Conservation (phyloP, 2,329 filamentous ascomycete genomes). For the Arthroderma uncinatum region DNA sequence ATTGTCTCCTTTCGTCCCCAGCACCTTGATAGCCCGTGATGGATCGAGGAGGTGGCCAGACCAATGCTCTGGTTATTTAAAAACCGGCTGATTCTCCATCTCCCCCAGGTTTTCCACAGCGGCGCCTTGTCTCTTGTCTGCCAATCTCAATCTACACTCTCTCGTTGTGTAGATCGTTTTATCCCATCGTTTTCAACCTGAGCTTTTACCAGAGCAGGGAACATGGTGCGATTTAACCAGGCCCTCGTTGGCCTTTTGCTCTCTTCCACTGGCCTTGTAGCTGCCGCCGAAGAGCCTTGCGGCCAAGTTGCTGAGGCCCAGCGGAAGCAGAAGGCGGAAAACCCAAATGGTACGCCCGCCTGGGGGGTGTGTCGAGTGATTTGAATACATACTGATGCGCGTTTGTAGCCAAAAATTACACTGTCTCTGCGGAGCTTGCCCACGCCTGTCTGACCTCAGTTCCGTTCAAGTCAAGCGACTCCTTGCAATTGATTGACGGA, state of each 20-base stretch:
- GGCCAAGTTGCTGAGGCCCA: background rate
- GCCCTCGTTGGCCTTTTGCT: background rate
- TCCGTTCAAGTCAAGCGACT: constrained; percentile 16
- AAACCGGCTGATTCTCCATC: background rate
- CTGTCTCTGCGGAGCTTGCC: constrained; percentile 14
- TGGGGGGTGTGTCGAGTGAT: background rate
- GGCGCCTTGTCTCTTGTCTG: background rate
- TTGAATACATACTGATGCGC: background rate
- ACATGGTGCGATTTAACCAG: background rate
- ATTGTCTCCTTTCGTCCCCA: background rate
- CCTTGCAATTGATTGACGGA: constrained; percentile 16
- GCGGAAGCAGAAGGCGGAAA: background rate
- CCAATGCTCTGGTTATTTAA: background rate
- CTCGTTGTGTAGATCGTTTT: background rate
- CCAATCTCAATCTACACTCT: background rate
- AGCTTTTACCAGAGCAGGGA: background rate
- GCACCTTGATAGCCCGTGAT: background rate
- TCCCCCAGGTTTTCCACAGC: background rate
- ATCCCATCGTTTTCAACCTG: background rate
- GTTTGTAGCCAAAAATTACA: constrained; percentile 7
- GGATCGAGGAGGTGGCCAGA: background rate
- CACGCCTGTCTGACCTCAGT: constrained; percentile 18
- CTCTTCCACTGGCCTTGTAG: background rate
- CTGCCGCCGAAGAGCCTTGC: background rate
- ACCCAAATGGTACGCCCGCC: background rate